Evolutionary conservation across 768 basidiomycete species (phyloP), one percentile per base, ranked within the genome.

Genomic region (Lepiota venenata): DNA sequence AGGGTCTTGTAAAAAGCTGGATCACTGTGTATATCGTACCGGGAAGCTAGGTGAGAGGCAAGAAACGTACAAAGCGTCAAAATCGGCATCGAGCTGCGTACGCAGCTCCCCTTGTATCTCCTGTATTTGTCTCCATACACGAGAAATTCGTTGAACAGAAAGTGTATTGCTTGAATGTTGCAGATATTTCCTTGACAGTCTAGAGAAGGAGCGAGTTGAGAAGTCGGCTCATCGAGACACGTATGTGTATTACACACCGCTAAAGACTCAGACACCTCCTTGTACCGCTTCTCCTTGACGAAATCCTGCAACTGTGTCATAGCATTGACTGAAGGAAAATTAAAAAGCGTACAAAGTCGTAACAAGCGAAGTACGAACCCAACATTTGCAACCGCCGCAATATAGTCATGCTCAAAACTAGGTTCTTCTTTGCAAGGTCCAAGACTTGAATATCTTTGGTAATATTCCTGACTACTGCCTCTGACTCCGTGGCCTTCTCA

Each of bases 401-500:
- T 2, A 86, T 87, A 5, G 90, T 95, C 83, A 98, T 94, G 62
- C 90, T 91, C 21, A 82, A 71, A 16, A 91, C 87, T 47, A 99
- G 79, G 64, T 98, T 97, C 72, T 85, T 87, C 80, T 98, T 98
- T 15, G 93, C 94, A 35, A 90, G 73, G 67, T 98, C 97, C 29
- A 99, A 77, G 4, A 88, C 82, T 66, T 98, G 95, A 45, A 99
- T 98, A 69, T 99, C 97, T 60, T 91, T 88, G 2, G 97, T 99
- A 60, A 98, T 97, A 61, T 92, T 85, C 50, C 89, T 81, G 21
- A 98, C 97, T 45, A 98, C 92, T 1, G 93, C 93, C 63, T 98
- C 97, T 2, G 93, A 94, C 66, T 99, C 97, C 1, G 93, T 91
- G 0, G 96, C 94, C 66, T 98, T 98, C 71, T 98, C 94, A 41